phyloP scores from a whole-genome alignment of 495 filamentous ascomycete genomes.

The Daldinia concentrica region DNA sequence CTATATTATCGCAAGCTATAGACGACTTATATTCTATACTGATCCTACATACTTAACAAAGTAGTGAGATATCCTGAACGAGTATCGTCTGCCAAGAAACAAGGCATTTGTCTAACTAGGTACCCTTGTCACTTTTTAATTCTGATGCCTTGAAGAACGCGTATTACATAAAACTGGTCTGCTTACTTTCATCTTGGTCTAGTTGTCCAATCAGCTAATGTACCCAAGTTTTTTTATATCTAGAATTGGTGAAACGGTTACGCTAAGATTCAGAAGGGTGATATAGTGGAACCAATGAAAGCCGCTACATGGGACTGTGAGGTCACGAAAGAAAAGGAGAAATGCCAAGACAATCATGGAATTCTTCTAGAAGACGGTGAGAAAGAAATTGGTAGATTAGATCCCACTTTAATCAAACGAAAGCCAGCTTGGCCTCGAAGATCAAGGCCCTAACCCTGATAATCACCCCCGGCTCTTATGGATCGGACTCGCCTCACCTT shows the following conservation, averaged over 20 bases:
- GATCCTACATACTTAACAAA: not conserved
- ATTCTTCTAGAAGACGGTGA: conserved; percentile 39
- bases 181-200: not conserved
- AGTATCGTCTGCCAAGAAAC: conserved; percentile 21
- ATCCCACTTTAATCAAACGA: conserved; percentile 41
- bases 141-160: not conserved
- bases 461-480: conserved; percentile 7
- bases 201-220: not conserved
- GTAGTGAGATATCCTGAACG: conserved; percentile 18
- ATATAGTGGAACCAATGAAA: conserved; percentile 31
- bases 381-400: conserved; percentile 30
- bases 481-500: conserved; percentile 16
- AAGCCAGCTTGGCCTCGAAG: not conserved
- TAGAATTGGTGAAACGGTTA: conserved; percentile 29
- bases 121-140: not conserved
- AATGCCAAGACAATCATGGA: conserved; percentile 31
- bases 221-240: not conserved
- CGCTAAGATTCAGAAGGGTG: conserved; percentile 26
- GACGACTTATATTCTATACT: conserved; percentile 11
- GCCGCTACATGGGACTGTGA: conserved; percentile 13
- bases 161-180: not conserved
- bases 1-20: conserved; percentile 10
- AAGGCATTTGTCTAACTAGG: conserved; percentile 15
- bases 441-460: conserved; percentile 37
- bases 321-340: conserved; percentile 25